These are phyloP conservation scores for Moesziomyces sp. DNA, from an alignment of 1,284 basidiomycete genomes.

Conservation along the genomic window DNA sequence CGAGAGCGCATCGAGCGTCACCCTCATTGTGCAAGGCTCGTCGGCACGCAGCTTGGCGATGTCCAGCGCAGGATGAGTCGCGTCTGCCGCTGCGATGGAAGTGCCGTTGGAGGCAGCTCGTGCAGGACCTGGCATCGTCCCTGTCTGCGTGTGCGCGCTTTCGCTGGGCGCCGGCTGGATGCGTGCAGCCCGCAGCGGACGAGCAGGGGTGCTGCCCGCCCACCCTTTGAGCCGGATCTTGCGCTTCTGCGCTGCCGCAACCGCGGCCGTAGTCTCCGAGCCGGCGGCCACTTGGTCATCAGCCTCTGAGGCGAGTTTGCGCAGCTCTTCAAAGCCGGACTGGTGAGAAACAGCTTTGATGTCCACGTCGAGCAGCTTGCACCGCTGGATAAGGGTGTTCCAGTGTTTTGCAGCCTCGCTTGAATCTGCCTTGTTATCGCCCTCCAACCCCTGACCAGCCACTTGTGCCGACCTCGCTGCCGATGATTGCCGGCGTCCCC, in stretches of 20 bases:
- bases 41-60: slow-evolving; percentile 8
- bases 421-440: background rate
- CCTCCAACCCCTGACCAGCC: background rate
- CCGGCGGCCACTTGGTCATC: slow-evolving; percentile 17
- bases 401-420: slow-evolving; percentile 14
- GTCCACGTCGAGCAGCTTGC: slow-evolving; percentile 26
- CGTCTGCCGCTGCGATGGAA: background rate
- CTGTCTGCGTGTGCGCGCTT: background rate
- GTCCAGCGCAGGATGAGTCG: slow-evolving; percentile 25
- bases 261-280: slow-evolving; percentile 10
- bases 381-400: slow-evolving; percentile 29
- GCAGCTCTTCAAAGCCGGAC: slow-evolving; percentile 23
- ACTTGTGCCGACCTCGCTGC: slow-evolving; percentile 1
- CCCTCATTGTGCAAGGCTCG: slow-evolving; percentile 25
- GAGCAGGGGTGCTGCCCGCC: slow-evolving; percentile 15
- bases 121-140: slow-evolving; percentile 10
- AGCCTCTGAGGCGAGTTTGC: slow-evolving; percentile 18
- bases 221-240: slow-evolving; percentile 40
- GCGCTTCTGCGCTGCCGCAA: slow-evolving; percentile 12
- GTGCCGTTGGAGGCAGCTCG: slow-evolving; percentile 11
- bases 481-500: slow-evolving; percentile 11
- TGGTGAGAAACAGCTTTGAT: slow-evolving; percentile 31
- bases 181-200: background rate
- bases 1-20: slow-evolving; percentile 73
- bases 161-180: background rate